phyloP scores from a whole-genome alignment of 352 stramenopile species.

The Pythium dissimile region DNA sequence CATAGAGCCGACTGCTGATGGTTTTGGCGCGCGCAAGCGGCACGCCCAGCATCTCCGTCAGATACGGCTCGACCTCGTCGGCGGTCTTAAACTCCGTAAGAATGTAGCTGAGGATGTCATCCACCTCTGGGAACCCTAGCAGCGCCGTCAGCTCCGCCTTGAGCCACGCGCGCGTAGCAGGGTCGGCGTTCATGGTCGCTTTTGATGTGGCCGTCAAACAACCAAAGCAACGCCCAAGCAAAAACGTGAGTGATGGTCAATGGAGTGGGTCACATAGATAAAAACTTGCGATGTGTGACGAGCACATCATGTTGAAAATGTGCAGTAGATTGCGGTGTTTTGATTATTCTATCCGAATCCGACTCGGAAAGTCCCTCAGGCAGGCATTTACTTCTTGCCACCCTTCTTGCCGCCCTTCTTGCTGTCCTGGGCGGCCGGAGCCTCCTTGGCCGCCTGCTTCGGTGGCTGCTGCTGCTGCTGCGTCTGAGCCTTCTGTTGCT shows the following conservation, averaged over 20 bases:
- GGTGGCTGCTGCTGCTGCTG: constrained; percentile 4
- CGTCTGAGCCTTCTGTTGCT: constrained; percentile 14
- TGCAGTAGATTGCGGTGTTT: neutral
- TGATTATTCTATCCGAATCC: neutral
- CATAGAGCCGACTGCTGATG: constrained; percentile 55
- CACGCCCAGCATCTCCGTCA: constrained; percentile 68
- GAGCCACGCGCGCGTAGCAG: constrained; percentile 43
- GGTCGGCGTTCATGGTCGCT: constrained; percentile 21
- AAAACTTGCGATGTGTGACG: neutral
- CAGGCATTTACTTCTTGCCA: constrained; percentile 13
- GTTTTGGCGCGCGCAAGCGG: constrained; percentile 34
- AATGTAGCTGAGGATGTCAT: constrained; percentile 65
- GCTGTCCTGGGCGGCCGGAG: constrained; percentile 11
- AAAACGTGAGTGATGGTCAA: constrained; percentile 7
- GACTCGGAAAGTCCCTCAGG: too few species aligned
- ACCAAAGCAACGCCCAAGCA: neutral
- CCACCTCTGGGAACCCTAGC: constrained; percentile 67
- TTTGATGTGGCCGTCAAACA: neutral
- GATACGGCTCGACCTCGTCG: constrained; percentile 48
- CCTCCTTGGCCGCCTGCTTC: constrained; percentile 12
- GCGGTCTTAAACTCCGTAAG: constrained; percentile 40
- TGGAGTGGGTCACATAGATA: neutral
- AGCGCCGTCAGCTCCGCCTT: constrained; percentile 53
- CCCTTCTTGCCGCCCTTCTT: constrained; percentile 22
- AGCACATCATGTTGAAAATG: neutral